Evolutionary conservation across 176 grass and related monocot genomes (phyloP).

Genomic region (Stipa capillata): DNA sequence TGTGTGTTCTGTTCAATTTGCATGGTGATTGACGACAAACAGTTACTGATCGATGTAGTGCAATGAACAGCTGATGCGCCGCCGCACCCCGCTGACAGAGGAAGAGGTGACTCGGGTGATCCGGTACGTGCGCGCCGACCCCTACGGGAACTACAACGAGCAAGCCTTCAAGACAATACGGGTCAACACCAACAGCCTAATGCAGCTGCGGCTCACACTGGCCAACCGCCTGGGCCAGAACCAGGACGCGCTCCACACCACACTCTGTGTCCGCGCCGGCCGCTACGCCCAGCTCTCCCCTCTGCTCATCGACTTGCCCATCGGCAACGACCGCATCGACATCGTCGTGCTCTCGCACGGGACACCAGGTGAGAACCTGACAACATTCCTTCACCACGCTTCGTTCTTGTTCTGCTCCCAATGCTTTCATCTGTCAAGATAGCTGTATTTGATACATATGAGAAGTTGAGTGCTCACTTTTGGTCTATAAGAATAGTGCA

Average conservation of each 20-base stretch:
- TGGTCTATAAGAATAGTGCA: no score
- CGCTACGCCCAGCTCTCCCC: not conserved
- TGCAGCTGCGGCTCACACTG: not conserved
- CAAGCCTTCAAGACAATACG: not conserved
- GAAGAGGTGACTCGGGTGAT: not conserved
- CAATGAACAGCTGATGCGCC: constrained; percentile 14
- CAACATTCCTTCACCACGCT: no score
- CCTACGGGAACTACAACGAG: not conserved
- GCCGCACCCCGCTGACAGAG: not conserved
- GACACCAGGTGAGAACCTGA: constrained; percentile 1
- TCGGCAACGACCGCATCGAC: constrained; percentile 30
- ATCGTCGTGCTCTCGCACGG: no score
- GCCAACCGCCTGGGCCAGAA: not conserved
- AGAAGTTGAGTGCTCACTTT: no score
- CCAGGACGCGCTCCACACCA: not conserved
- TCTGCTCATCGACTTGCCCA: constrained; percentile 15
- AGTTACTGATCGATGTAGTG: not conserved
- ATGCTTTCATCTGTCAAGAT: no score
- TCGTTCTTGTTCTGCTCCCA: no score
- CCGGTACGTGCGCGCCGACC: no score
- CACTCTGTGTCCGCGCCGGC: no score
- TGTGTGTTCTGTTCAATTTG: no score
- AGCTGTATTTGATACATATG: no score
- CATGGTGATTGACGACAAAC: not conserved
- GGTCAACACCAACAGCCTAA: constrained; percentile 1